Evolutionary conservation across 208 protist genomes (phyloP), one percentile per base, ranked within the genome.

Genomic region (Borovskyia barvae): DNA sequence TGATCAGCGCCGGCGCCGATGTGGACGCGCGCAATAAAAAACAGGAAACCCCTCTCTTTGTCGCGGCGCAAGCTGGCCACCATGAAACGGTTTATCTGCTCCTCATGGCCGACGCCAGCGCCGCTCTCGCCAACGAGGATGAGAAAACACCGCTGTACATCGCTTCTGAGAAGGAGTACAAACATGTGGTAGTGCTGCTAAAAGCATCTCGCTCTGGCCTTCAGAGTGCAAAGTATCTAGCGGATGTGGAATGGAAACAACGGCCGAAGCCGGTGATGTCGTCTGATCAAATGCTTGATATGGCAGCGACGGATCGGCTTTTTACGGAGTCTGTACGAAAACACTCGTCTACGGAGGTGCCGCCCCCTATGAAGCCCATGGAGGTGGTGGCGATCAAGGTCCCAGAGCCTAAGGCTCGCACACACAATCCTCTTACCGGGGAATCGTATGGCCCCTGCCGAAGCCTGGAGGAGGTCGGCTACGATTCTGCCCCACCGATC

Each of bases 91-190:
- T 87, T 14, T 91, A 85, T 51, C 42, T 66, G 17, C 68, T 97
- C 19, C 56, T 94, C 22, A 52, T 74, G 24, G 68, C 69, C 11
- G 72, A 72, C 40, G 82, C 82, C 29, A 88, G 92, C 61, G 47
- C 56, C 8, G 40, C 68, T 7, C 53, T 97, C 5, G 36, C 58
- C 25, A 85, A 93, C 64, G 72, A 77, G n/a, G 88, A 97, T 52
- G 88, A 74, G 9, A 90, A 93, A 67, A 60, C 64, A 3, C 77
- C 86, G n/a, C 76, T 94, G 12, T 94, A 83, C 72, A 86, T 96
- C 36, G 90, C 90, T 11, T 92, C 86, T 8, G 82, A 94, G 57
- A 92, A 85, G 53, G 75, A 66, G 26, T 76, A 85, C 63, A 90
- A 92, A 61, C 78, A 91, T 59, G 79, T 93, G 0, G 78, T 92